Evolutionary conservation across 257 asterid genomes (phyloP), one percentile per base, ranked within the genome.

Genomic region (Eucommia ulmoides): DNA sequence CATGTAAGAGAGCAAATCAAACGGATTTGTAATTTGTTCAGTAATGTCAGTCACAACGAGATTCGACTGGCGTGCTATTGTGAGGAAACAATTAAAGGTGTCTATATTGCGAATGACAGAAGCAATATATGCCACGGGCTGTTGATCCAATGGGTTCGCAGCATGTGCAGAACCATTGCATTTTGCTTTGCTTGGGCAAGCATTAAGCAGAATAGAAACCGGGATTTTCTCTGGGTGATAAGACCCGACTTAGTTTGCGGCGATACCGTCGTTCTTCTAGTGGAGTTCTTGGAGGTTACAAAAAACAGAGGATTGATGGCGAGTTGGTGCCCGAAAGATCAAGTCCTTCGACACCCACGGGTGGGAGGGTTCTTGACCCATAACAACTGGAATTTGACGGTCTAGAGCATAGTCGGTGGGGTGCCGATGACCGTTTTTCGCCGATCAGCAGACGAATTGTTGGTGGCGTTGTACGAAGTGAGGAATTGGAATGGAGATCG

Each of bases 81-180:
- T 65, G 55, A 76, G 81, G 63, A 89, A 89, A 68, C 47, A 76
- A 65, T 73, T 52, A 62, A 78, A 86, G 1, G 98, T 89, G 45
- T 80, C 73, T 12, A 60, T 49, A 46, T 76, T 82, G 54, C 98
- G 96, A 66, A 89, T 58, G 75, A 82, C 93, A 5, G 93, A 80
- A 20, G 93, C 88, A 29, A 89, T 62, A 61, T 78, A 78, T 33
- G 96, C 96, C 56, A 80, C 74, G n/a, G n/a, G n/a, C n/a, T n/a
- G n/a, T n/a, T n/a, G n/a, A n/a, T n/a, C n/a, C n/a, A n/a, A n/a
- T n/a, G n/a, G n/a, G n/a, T n/a, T n/a, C n/a, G n/a, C n/a, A n/a
- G n/a, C n/a, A n/a, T n/a, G n/a, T n/a, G n/a, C n/a, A n/a, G n/a
- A n/a, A n/a, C n/a, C n/a, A n/a, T n/a, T n/a, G n/a, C n/a, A n/a